These are phyloP conservation scores for Aegilops tauschii DNA, from an alignment of 176 grass and related monocot genomes.

Conservation along the genomic window DNA sequence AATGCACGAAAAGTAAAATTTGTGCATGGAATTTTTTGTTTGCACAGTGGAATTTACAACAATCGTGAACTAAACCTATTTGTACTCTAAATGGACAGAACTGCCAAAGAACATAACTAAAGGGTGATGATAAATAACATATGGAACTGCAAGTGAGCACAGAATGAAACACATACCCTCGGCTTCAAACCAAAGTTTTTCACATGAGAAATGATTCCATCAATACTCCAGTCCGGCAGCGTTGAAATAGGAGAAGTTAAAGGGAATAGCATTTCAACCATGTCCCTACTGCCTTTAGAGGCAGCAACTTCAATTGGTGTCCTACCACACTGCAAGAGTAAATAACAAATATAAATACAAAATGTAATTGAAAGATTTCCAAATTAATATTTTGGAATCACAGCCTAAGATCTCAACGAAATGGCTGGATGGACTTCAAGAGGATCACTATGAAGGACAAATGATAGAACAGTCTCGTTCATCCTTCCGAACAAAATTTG, in stretches of 20 bases:
- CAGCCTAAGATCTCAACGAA: not conserved
- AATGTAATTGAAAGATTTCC: not conserved
- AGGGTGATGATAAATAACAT: not conserved
- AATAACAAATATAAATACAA: not conserved
- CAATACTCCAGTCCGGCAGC: slow-evolving; percentile 17
- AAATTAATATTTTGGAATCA: not conserved
- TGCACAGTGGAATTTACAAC: not conserved
- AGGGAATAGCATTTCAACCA: slow-evolving; percentile 21
- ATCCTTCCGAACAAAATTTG: not conserved
- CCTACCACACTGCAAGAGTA: not conserved
- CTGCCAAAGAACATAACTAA: not conserved
- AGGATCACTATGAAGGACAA: not conserved
- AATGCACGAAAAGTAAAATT: not conserved
- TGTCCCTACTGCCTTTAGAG: not conserved
- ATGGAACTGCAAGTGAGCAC: not conserved
- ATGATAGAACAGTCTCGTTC: not conserved
- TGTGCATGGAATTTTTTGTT: not conserved
- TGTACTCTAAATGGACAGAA: not conserved
- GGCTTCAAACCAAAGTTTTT: not conserved
- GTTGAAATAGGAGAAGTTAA: slow-evolving; percentile 1
- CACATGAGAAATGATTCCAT: slow-evolving; percentile 20
- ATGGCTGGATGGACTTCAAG: not conserved
- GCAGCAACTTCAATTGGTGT: slow-evolving; percentile 3
- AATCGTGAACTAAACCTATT: not conserved
- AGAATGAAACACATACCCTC: not conserved